Base-by-base conservation (phyloP, 2,329 filamentous ascomycete species). In the Fusarium albosuccineum region DNA sequence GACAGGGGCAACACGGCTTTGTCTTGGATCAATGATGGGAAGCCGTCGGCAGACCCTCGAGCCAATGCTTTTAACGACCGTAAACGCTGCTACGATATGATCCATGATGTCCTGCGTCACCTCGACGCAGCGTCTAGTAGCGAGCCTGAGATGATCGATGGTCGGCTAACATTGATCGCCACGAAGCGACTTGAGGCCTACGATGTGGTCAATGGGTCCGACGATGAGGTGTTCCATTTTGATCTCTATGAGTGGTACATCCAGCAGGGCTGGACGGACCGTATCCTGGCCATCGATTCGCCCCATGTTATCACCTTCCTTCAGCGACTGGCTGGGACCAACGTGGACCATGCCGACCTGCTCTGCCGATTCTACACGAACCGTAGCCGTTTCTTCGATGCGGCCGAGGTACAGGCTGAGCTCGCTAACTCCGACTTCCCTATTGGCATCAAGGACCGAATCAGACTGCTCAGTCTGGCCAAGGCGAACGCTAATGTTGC, bases 241-340 rank as follows among this genome's bases (percentile, higher is more conserved):
- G 93, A 93, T 73, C 85, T 99, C n/a, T 99, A 97, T 76, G 94
- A 97, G 74, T 99, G 96, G 95, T 99, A 99, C 78, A 89, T 98
- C 69, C 81, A 86, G 55, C 90, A 94, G 76, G 91, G 92, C 16
- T 94, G 92, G 89, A 91, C 89, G 9, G 93, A 97, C 66, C 91
- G 94, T 13, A 86, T 99, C 29, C 87, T 99, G 34, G 89, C 91
- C 36, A 93, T 96, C 52, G 88, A 94, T 59, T 97, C 94, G 6
- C 88, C 91, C 0, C 94, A 94, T 73, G 93, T 98, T 27, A 87
- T 97, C 41, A 92, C 90, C 3, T 99, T 97, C 76, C 87, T 99
- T 3, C 85, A 92, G 73, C 89, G 91, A 54, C 90, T 93, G 61
- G 92, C 93, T 1, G 82, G 83, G 5, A 88, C 89, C 7, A 89